phyloP scores from a whole-genome alignment of 2,329 filamentous ascomycete species.

The Beauveria sp. region DNA sequence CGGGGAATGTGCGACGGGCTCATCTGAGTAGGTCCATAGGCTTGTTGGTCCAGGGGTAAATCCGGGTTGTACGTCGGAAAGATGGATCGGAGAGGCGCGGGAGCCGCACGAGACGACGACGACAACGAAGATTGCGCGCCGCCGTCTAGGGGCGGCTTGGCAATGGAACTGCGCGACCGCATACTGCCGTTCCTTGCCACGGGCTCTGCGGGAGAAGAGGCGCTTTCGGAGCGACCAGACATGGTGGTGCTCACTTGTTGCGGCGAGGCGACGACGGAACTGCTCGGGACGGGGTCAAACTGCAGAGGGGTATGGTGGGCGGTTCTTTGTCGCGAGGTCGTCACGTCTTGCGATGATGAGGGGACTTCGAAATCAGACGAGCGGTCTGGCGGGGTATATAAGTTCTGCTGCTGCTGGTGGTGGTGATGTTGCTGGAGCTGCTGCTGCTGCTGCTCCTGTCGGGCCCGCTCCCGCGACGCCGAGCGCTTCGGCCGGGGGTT shows the following conservation, averaged over 20 bases:
- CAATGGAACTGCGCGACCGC: slow-evolving; percentile 48
- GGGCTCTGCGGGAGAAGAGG: slow-evolving; percentile 43
- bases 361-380: slow-evolving; percentile 7
- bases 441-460: slow-evolving; percentile 4
- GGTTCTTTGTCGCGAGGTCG: slow-evolving; percentile 21
- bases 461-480: slow-evolving; percentile 26
- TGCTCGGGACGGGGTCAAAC: slow-evolving; percentile 11
- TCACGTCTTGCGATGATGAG: slow-evolving; percentile 19
- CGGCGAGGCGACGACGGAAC: slow-evolving; percentile 15
- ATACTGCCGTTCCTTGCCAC: slow-evolving; percentile 42
- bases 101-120: slow-evolving; percentile 21
- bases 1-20: slow-evolving; percentile 57
- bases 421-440: slow-evolving; percentile 16
- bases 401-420: not conserved
- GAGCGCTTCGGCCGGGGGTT: slow-evolving; percentile 31
- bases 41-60: slow-evolving; percentile 57
- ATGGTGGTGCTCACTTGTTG: slow-evolving; percentile 31
- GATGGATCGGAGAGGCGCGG: slow-evolving; percentile 55
- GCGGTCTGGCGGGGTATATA: slow-evolving; percentile 11
- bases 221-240: slow-evolving; percentile 40
- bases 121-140: not conserved
- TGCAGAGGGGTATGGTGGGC: slow-evolving; percentile 21
- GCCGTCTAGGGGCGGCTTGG: slow-evolving; percentile 41
- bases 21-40: slow-evolving; percentile 61
- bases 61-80: slow-evolving; percentile 68